A percentile compares a stretch with the other conserved stretches of the same genome.
These are phyloP conservation scores for Chaetomiaceae sp. DNA, from an alignment of 2,329 filamentous ascomycete genomes.

Conservation along the genomic window DNA sequence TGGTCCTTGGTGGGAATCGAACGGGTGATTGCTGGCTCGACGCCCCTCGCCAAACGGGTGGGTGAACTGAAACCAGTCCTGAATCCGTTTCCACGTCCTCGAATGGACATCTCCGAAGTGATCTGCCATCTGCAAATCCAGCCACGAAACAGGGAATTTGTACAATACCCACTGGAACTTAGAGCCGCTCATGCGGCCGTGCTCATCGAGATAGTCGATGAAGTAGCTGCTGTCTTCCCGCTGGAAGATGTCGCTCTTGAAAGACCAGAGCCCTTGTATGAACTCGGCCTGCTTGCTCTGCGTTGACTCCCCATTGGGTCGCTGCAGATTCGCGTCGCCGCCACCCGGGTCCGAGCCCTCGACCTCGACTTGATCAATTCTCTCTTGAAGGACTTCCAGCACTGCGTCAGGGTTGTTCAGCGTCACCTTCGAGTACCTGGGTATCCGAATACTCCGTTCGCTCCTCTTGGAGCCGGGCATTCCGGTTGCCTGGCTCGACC, in stretches of 20 bases:
- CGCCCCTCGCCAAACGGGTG: constrained; percentile 21
- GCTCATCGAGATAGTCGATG: neutral
- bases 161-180: constrained; percentile 27
- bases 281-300: neutral
- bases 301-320: neutral
- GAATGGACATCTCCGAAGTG: constrained; percentile 27
- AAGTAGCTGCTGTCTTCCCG: neutral
- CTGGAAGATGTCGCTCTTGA: constrained; percentile 11
- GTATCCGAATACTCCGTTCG: constrained; percentile 30
- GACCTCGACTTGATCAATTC: constrained; percentile 3
- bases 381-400: constrained; percentile 16
- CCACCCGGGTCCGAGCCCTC: neutral
- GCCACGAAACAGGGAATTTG: constrained; percentile 37
- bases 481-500: constrained; percentile 33
- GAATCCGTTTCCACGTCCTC: constrained; percentile 27
- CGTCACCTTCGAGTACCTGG: constrained; percentile 32
- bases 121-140: constrained; percentile 35
- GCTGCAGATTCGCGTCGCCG: neutral
- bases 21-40: neutral
- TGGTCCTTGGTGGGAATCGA: neutral
- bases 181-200: neutral
- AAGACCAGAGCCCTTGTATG: constrained; percentile 5
- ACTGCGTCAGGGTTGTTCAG: constrained; percentile 33
- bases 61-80: constrained; percentile 32
- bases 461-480: constrained; percentile 18